Evolutionary conservation across 345 rosid genomes (phyloP).

Genomic region (Triadica sebifera): DNA sequence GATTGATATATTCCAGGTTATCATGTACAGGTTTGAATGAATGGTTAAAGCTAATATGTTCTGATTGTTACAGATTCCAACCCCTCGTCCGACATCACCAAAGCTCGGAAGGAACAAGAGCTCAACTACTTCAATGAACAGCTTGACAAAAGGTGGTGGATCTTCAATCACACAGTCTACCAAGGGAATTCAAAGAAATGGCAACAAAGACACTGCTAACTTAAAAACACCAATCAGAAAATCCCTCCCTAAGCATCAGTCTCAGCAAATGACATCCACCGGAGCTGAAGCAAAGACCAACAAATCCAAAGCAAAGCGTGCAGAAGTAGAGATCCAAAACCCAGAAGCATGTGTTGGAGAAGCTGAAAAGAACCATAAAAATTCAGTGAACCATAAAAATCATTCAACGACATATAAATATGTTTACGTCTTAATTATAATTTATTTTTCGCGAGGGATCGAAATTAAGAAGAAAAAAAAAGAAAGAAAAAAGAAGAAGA

Average conservation of each 20-base stretch:
- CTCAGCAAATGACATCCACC: slow-evolving; percentile 22
- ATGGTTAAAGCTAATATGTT: neutral
- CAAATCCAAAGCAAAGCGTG: slow-evolving; percentile 42
- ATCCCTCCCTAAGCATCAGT: slow-evolving; percentile 45
- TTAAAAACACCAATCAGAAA: slow-evolving; percentile 49
- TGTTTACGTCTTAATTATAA: too few relatives aligned
- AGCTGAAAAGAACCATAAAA: slow-evolving; percentile 35
- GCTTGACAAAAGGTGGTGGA: slow-evolving; percentile 36
- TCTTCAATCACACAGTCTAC: slow-evolving; percentile 17
- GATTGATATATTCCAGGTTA: too few relatives aligned
- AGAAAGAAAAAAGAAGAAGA: too few relatives aligned
- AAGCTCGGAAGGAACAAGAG: slow-evolving; percentile 89
- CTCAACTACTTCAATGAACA: slow-evolving; percentile 31
- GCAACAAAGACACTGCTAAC: slow-evolving; percentile 36
- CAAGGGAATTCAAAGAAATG: slow-evolving; percentile 41
- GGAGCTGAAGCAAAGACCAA: slow-evolving; percentile 35
- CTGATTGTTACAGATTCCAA: slow-evolving; percentile 60
- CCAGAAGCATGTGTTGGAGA: slow-evolving; percentile 24
- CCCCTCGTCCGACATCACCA: slow-evolving; percentile 83
- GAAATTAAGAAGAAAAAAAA: too few relatives aligned
- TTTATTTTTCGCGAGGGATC: too few relatives aligned
- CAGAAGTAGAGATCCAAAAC: slow-evolving; percentile 20
- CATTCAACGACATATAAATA: too few relatives aligned
- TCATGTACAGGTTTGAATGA: too few relatives aligned
- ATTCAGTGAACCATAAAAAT: too few relatives aligned